Evolutionary conservation across 441 rosid species (phyloP).

Genomic region (Jatropha podagrica): DNA sequence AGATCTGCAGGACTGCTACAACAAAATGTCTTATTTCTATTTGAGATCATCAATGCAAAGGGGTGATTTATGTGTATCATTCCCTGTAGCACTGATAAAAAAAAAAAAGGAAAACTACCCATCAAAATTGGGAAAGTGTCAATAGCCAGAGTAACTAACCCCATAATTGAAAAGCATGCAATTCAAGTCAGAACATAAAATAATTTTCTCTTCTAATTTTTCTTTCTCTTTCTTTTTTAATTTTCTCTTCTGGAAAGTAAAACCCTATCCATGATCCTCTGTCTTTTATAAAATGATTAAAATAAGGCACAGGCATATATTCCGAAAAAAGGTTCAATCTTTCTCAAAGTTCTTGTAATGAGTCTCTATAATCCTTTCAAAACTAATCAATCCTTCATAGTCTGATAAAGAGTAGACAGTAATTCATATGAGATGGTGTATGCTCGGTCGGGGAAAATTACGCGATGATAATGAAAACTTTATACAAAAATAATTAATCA

Average conservation of each 20-base stretch:
- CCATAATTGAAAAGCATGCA: constrained; percentile 29
- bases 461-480: constrained; percentile 15
- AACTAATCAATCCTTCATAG: not conserved
- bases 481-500: constrained; percentile 12
- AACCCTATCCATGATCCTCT: constrained; percentile 19
- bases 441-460: not conserved
- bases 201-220: no score
- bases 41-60: not conserved
- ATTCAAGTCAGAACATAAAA: constrained; percentile 21
- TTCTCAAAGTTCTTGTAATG: constrained; percentile 8
- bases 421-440: not conserved
- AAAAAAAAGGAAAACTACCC: constrained; percentile 18
- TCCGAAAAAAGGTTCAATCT: constrained; percentile 21
- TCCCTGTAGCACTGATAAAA: not conserved
- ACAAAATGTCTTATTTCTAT: no score
- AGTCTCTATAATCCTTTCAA: not conserved
- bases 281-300: constrained; percentile 9
- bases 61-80: not conserved
- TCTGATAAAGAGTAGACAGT: not conserved
- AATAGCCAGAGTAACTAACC: constrained; percentile 4
- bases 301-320: not conserved
- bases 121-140: constrained; percentile 11
- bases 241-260: constrained; percentile 1
- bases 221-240: constrained; percentile 11
- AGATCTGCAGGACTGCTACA: no score